Evolutionary conservation across 129 eudicot genomes (phyloP), one percentile per base, ranked within the genome.

Genomic region (Helichrysum umbraculigerum): DNA sequence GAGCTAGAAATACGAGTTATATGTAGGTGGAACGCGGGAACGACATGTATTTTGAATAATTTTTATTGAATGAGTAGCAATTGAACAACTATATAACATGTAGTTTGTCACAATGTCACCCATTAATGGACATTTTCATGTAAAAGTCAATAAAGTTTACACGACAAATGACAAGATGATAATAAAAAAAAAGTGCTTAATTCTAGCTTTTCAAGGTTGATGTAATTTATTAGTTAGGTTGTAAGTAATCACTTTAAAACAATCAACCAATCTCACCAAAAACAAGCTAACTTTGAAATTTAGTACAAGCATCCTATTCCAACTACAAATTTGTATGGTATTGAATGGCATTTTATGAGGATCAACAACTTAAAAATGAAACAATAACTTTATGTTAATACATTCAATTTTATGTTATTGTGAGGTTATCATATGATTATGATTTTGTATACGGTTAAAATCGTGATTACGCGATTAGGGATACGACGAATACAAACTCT

Each of bases 151-250:
- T 47, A 44, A 44, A 11, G 17, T 44, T 11, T 12, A 44, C 52
- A 47, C 54, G 54, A 14, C 54, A 47, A 47, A 47, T 47, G 52
- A 1, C 54, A 47, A 47, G 6, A 47, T 47, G 54, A 12, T 47
- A 12, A 47, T 47, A 47, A 12, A 47, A 47, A 17, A 3, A 51
- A 57, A 19, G 12, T 7, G 20, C 25, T 19, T 1, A 57, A 21
- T 4, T 57, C 21, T 57, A 6, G 28, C 22, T 57, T 57, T 57
- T 21, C 15, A 62, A 12, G 35, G 19, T 22, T 62, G 29, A 62
- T 62, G 67, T 62, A 62, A 12, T 62, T 62, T 62, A 28, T 62
- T 10, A 62, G 67, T 62, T 62, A 62, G 67, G 67, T 62, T 62
- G 67, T 4, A 62, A 62, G 67, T 28, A 62, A 7, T 62, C 30